Base-by-base conservation (phyloP, 139 green algal species). In the Chlamydomonas incerta region DNA sequence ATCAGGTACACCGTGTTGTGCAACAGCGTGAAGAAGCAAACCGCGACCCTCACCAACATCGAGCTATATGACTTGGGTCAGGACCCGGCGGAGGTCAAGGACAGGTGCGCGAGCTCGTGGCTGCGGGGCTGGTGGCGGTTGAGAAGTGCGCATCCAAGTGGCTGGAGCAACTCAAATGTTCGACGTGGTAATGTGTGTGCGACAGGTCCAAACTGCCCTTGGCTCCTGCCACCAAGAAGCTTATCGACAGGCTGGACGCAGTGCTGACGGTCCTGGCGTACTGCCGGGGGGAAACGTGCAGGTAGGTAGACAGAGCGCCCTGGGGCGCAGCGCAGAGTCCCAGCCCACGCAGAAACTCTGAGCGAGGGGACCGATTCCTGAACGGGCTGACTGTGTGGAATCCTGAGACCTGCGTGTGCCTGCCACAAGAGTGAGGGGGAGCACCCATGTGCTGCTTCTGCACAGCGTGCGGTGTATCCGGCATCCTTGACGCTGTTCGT, bases 61-160 rank as follows among this genome's bases (percentile, higher is more conserved):
- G 74, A 81, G 74, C 34, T 81, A 26, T 81, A 81, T 57, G 74
- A 81, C 57, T 10, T 81, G 57, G 74, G 33, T 5, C 23, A 37
- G 33, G 74, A 81, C 14, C 74, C 74, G 9, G 33, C 34, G 5
- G 74, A 81, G 74, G 34, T 81, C 23, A 57, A 37, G 17, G 74
- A 81, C 74, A 81, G 34, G 74, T 81, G 34, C 20, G 73, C 15
- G 21, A n/a, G 58, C 18, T 17, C 15, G 5, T 5, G 5, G 5
- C 58, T 66, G 21, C 58, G 21, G 8, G 13, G 21, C 58, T 31
- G 13, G n/a, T n/a, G n/a, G n/a, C n/a, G n/a, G n/a, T n/a, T n/a
- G n/a, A n/a, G n/a, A n/a, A n/a, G n/a, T n/a, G n/a, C n/a, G n/a
- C n/a, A n/a, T n/a, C n/a, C n/a, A n/a, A n/a, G n/a, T n/a, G n/a